Evolutionary conservation across 345 rosid species (phyloP).

Genomic region (Fremontodendron californicum): DNA sequence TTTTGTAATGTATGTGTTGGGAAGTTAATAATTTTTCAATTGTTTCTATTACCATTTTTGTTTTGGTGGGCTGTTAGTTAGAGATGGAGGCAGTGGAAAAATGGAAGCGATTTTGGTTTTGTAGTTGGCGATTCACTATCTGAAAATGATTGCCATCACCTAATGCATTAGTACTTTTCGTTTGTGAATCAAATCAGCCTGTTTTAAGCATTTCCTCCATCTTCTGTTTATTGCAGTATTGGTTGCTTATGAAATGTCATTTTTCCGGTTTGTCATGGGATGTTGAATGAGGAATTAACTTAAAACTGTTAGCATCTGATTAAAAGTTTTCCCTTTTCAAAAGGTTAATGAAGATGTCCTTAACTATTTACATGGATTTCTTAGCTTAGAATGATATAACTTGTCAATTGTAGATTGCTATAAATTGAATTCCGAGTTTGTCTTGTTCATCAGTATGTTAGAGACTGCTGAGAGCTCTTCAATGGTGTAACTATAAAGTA

Average conservation of each 20-base stretch:
- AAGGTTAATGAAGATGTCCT: neutral
- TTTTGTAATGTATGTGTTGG: neutral
- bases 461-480: neutral
- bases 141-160: neutral
- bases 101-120: neutral
- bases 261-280: neutral
- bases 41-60: neutral
- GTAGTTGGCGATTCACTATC: neutral
- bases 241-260: neutral
- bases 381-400: neutral
- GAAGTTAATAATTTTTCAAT: neutral
- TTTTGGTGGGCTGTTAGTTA: neutral
- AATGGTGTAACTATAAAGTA: neutral
- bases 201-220: neutral
- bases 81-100: neutral
- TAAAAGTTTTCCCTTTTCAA: neutral
- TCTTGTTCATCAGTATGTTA: neutral
- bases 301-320: neutral
- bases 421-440: conserved; percentile 1
- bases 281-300: neutral
- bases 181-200: neutral
- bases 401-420: neutral
- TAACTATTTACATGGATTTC: neutral
- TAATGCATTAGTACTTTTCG: neutral
- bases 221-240: neutral